Conservation (phyloP, 2,329 filamentous ascomycete genomes). For the Parascedosporium putredinis region DNA sequence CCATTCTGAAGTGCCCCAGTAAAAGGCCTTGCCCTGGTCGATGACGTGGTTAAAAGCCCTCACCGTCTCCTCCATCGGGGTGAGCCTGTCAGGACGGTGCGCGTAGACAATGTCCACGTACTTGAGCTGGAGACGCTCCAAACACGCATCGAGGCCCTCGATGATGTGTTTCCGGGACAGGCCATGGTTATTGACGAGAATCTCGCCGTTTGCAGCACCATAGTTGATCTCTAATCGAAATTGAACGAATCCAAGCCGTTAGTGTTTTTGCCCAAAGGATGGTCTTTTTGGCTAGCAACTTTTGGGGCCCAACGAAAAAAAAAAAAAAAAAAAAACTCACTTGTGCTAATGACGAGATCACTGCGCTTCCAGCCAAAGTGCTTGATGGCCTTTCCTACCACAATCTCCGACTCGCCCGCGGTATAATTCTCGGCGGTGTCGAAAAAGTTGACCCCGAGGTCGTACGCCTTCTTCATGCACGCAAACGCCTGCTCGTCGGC, state of each 20-base stretch:
- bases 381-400: constrained; percentile 53
- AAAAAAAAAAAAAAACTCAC: constrained; percentile 22
- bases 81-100: constrained; percentile 56
- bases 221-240: constrained; percentile 45
- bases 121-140: constrained; percentile 44
- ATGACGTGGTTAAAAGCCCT: constrained; percentile 63
- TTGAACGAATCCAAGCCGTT: too few species aligned
- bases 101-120: constrained; percentile 63
- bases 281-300: too few species aligned
- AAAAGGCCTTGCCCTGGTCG: constrained; percentile 55
- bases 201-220: constrained; percentile 49
- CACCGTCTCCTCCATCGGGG: constrained; percentile 62
- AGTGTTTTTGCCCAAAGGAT: too few species aligned
- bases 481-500: constrained; percentile 49
- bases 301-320: too few species aligned
- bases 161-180: constrained; percentile 52
- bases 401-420: constrained; percentile 51
- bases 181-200: constrained; percentile 50
- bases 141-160: constrained; percentile 42
- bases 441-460: constrained; percentile 53
- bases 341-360: constrained; percentile 50
- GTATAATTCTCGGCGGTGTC: constrained; percentile 51
- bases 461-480: constrained; percentile 52
- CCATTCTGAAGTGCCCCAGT: constrained; percentile 67
- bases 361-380: constrained; percentile 50